Evolutionary conservation across 768 basidiomycete species (phyloP).

Genomic region (Leccinum rimulosum): DNA sequence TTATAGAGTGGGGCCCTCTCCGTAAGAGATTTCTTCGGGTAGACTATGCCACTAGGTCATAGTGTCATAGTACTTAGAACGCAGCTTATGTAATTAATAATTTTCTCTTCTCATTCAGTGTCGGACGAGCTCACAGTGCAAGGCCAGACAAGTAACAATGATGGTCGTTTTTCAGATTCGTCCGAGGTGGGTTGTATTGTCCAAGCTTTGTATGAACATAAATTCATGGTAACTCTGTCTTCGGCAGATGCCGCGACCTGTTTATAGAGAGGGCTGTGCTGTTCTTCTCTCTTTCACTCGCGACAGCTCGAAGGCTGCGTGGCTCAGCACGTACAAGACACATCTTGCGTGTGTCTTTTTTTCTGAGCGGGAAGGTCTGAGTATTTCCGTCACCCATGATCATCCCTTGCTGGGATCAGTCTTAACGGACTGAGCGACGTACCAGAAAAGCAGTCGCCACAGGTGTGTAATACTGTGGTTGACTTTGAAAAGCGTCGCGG

Average conservation of each 20-base stretch:
- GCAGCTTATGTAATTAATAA: too few relatives aligned
- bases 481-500: slow-evolving; percentile 28
- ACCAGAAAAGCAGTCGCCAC: slow-evolving; percentile 28
- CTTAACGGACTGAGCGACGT: slow-evolving; percentile 25
- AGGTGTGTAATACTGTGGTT: slow-evolving; percentile 3
- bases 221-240: too few relatives aligned
- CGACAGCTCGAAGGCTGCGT: slow-evolving; percentile 30
- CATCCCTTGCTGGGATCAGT: slow-evolving; percentile 29
- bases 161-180: neutral
- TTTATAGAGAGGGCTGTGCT: neutral
- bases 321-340: slow-evolving; percentile 28
- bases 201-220: too few relatives aligned
- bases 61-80: too few relatives aligned
- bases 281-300: neutral
- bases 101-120: too few relatives aligned
- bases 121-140: too few relatives aligned
- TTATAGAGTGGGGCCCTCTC: slow-evolving; percentile 47
- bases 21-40: slow-evolving; percentile 40
- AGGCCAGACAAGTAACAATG: too few relatives aligned
- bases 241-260: neutral
- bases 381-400: slow-evolving; percentile 26
- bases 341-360: slow-evolving; percentile 11
- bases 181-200: neutral
- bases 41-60: too few relatives aligned
- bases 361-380: slow-evolving; percentile 38